Conservation (phyloP, 495 filamentous ascomycete species). For the Pseudevernia furfuracea region DNA sequence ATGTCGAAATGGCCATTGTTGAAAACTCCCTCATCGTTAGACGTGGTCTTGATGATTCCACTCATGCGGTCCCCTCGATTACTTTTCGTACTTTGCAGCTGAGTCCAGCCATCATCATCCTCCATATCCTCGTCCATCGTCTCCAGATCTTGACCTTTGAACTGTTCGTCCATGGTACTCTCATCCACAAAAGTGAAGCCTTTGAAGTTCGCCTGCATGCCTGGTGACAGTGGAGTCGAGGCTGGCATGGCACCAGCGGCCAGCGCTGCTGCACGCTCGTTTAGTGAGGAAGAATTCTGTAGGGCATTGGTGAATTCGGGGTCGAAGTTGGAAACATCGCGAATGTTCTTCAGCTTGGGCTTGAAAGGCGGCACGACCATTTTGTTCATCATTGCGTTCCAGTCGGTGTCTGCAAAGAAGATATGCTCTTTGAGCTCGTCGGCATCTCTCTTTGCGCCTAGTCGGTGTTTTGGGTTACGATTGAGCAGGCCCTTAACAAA, state of each 20-base stretch:
- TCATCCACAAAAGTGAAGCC: slow-evolving; percentile 98
- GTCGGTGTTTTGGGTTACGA: slow-evolving; percentile 89
- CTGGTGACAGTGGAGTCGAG: slow-evolving; percentile 84
- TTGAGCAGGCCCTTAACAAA: slow-evolving; percentile 98
- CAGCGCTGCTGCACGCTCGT: slow-evolving; percentile 72
- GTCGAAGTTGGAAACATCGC: slow-evolving; percentile 96
- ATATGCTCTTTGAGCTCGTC: slow-evolving; percentile 90
- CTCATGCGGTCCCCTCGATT: slow-evolving; percentile 58
- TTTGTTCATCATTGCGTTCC: slow-evolving; percentile 78
- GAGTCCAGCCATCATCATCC: slow-evolving; percentile 37
- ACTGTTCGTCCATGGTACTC: slow-evolving; percentile 87
- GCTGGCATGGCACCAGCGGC: slow-evolving; percentile 67
- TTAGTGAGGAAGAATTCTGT: slow-evolving; percentile 73
- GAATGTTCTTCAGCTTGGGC: slow-evolving; percentile 88
- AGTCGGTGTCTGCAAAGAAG: slow-evolving; percentile 92
- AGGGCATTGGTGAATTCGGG: slow-evolving; percentile 96
- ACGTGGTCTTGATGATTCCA: slow-evolving; percentile 60
- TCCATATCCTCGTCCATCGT: slow-evolving; percentile 66
- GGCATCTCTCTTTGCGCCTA: slow-evolving; percentile 85
- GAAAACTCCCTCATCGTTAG: slow-evolving; percentile 61
- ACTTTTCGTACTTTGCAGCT: slow-evolving; percentile 41
- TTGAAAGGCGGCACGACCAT: slow-evolving; percentile 96
- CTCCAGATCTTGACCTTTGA: slow-evolving; percentile 54
- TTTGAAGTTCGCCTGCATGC: slow-evolving; percentile 95
- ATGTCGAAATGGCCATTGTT: slow-evolving; percentile 67